Evolutionary conservation across 129 eudicot species (phyloP), one percentile per base, ranked within the genome.

Genomic region (Logfia minima): DNA sequence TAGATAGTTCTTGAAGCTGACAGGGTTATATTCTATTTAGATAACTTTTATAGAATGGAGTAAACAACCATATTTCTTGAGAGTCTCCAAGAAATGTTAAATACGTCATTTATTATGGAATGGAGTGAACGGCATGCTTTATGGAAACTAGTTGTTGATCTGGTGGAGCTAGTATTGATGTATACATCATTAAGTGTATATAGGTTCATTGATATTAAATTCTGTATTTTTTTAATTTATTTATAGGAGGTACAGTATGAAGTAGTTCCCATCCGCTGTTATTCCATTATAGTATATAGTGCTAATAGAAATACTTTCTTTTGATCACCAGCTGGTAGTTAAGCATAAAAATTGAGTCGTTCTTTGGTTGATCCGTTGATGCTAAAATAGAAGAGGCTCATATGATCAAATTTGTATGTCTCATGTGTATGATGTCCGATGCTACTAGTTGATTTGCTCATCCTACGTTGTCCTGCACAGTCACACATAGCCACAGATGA

Each of bases 351-450:
- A 16, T 64, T 64, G 11, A 64, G 69, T 16, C 22, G 10, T 64
- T 64, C 21, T 26, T 28, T 16, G 69, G 69, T 64, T 64, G 21
- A 61, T 64, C 22, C 22, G 69, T 64, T 64, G 21, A 61, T 64
- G 41, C 22, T 64, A 29, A 29, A 14, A 5, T 32, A 64, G 19
- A 28, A 31, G 21, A 31, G 23, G 70, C 41, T 7, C 70, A 16
- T 6, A 65, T 13, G 70, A 17, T 65, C 43, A 17, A 23, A 17
- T 65, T 4, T 65, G 19, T 65, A 31, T 65, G 6, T 0, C 1
- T 65, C 45, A 65, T 65, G 32, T 65, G 13, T 43, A 60, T 22
- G 11, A 21, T 59, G 4, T 59, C 65, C 19, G 11, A 26, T 64
- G 69, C 37, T 5, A 23, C 14, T 61, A 61, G 69, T 64, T 26